Evolutionary conservation across 2,329 filamentous ascomycete species (phyloP), one percentile per base, ranked within the genome.

Genomic region (Alternaria angustiovoidea): DNA sequence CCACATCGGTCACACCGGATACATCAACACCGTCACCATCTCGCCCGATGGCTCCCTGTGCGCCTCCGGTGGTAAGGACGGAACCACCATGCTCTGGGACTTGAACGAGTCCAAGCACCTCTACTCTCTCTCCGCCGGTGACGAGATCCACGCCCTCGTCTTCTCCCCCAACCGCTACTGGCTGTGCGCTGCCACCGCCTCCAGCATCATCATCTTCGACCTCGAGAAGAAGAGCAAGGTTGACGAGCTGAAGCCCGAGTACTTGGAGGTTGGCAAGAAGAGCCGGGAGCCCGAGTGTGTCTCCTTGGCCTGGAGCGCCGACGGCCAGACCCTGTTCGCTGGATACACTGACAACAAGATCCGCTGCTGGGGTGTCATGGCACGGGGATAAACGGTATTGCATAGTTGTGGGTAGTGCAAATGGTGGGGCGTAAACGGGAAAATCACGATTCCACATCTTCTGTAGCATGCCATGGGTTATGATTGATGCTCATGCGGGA

Each of bases 221-320:
- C 90, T 99, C 75, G 95, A 99, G 93, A 99, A 99, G 94, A 99
- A 99, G 94, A 96, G 91, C 91, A 98, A 97, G 91, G 94, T 98
- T 81, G 94, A 98, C 79, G 95, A 98, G 90, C 90, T 99, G 84
- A 97, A 96, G 91, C 94, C 94, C 75, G 95, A 99, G 84, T 96
- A 95, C 87, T 87, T 93, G 80, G 88, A 93, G 81, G 91, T 93
- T 81, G 92, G 94, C 87, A 97, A 97, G 93, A 98, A 98, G 93
- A 93, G 91, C 89, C 90, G 94, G 81, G 94, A 97, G 85, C 95
- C 95, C 77, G 94, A 98, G 90, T 98, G 94, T 84, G 90, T 99
- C 79, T 93, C 89, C 82, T 88, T 99, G 85, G 94, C 94, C 81
- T 99, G 95, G 95, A 93, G 89, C 82, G 94, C 94, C 80, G 95